phyloP scores from a whole-genome alignment of 805 yeast genomes.

The Candida railenensis region DNA sequence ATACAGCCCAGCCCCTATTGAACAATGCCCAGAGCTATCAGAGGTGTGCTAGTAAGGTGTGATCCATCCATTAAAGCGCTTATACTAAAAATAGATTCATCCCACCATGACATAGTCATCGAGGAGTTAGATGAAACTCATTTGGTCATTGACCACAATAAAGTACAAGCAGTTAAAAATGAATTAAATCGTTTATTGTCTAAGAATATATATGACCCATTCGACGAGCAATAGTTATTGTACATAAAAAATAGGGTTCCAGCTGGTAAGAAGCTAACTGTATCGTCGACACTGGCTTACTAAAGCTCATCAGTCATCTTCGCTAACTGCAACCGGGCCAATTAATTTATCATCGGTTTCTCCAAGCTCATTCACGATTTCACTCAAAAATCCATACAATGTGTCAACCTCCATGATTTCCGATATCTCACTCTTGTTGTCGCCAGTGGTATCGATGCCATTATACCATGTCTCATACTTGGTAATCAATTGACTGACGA shows the following conservation, averaged over 20 bases:
- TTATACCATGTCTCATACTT: constrained; percentile 57
- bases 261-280: constrained; percentile 2
- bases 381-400: constrained; percentile 49
- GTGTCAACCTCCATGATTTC: constrained; percentile 66
- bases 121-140: constrained; percentile 93
- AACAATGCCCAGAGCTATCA: constrained; percentile 43
- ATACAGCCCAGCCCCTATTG: no score
- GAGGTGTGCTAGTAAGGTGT: constrained; percentile 49
- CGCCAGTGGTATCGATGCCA: constrained; percentile 20
- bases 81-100: constrained; percentile 77
- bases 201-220: constrained; percentile 81
- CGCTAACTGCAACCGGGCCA: not conserved
- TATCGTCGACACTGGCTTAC: no score
- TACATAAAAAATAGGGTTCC: not conserved
- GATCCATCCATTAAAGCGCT: constrained; percentile 93
- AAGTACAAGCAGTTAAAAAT: constrained; percentile 70
- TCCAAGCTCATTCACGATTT: constrained; percentile 26
- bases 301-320: constrained; percentile 3
- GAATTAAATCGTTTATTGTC: constrained; percentile 77
- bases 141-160: constrained; percentile 72
- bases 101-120: constrained; percentile 62
- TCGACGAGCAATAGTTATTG: constrained; percentile 56
- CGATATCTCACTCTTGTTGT: constrained; percentile 32
- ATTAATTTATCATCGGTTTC: constrained; percentile 4
- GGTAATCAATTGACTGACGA: constrained; percentile 50